These are phyloP conservation scores for Phytopythium oedochilum DNA, from an alignment of 352 stramenopile species.

Conservation along the genomic window DNA sequence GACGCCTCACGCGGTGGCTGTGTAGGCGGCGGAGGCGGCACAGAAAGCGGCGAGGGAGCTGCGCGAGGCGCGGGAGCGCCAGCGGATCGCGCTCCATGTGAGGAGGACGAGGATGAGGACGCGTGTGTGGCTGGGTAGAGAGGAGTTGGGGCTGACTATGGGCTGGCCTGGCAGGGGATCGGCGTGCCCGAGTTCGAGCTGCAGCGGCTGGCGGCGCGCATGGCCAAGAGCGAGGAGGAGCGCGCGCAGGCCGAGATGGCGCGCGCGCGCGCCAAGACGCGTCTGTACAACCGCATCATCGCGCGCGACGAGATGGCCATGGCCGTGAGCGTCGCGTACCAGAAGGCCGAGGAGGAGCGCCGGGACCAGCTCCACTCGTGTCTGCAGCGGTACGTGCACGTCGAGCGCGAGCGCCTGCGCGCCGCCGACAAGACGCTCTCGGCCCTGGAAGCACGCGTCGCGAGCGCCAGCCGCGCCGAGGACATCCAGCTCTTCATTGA, in stretches of 20 bases:
- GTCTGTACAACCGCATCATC: conserved; percentile 79
- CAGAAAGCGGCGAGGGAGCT: conserved; percentile 40
- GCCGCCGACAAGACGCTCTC: conserved; percentile 52
- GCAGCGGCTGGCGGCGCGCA: conserved; percentile 55
- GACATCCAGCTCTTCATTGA: conserved; percentile 85
- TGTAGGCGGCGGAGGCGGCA: conserved; percentile 24
- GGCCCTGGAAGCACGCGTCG: conserved; percentile 52
- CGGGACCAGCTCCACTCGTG: conserved; percentile 73
- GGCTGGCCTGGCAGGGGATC: conserved; percentile 51
- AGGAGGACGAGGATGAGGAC: no score
- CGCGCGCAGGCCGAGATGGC: conserved; percentile 48
- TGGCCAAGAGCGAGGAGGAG: conserved; percentile 60
- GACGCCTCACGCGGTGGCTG: background rate
- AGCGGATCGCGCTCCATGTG: conserved; percentile 67
- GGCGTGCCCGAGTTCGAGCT: conserved; percentile 81
- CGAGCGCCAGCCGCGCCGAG: conserved; percentile 58
- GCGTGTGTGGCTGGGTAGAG: no score
- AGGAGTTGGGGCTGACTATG: conserved; percentile 4
- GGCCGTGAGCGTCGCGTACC: conserved; percentile 83
- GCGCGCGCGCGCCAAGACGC: conserved; percentile 61
- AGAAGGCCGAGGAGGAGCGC: conserved; percentile 80
- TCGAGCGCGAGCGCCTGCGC: conserved; percentile 73
- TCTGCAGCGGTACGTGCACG: conserved; percentile 63
- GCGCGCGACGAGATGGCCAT: conserved; percentile 88
- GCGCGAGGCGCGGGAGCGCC: conserved; percentile 45